These are phyloP conservation scores for Ophioceras dolichostomum DNA, from an alignment of 2,329 filamentous ascomycete genomes.

Conservation along the genomic window DNA sequence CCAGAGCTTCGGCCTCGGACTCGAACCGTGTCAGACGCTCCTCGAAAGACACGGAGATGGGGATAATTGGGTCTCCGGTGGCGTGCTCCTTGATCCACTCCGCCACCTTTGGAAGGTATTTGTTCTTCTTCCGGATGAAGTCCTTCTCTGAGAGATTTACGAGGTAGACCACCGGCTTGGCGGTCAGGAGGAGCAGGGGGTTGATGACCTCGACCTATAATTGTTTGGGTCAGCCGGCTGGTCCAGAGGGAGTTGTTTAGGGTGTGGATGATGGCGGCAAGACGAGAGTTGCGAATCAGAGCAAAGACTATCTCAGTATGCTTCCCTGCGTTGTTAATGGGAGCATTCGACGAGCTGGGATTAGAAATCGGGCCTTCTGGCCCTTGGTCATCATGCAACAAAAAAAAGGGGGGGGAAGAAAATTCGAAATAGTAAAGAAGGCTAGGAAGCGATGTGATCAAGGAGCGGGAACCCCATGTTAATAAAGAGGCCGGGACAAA, in stretches of 20 bases:
- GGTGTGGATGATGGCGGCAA: too few relatives aligned
- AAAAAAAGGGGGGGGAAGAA: constrained; percentile 10
- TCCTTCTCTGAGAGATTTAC: constrained; percentile 97
- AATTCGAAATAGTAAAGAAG: too few relatives aligned
- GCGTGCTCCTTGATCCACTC: constrained; percentile 94
- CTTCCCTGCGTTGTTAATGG: constrained; percentile 65
- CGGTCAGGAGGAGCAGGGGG: constrained; percentile 84
- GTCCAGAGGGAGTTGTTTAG: too few relatives aligned
- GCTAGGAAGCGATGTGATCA: too few relatives aligned
- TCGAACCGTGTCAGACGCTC: constrained; percentile 77
- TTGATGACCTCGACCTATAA: constrained; percentile 94
- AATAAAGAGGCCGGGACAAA: constrained; percentile 6
- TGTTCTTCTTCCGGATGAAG: constrained; percentile 98
- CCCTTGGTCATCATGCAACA: constrained; percentile 89
- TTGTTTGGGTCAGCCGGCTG: too few relatives aligned
- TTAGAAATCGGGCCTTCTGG: constrained; percentile 83
- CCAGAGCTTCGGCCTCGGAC: constrained; percentile 61
- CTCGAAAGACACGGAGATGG: constrained; percentile 86
- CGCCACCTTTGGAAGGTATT: constrained; percentile 85
- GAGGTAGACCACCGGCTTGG: constrained; percentile 93
- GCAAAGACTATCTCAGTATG: constrained; percentile 74
- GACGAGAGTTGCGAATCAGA: constrained; percentile 51
- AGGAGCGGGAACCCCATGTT: too few relatives aligned
- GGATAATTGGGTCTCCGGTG: constrained; percentile 78
- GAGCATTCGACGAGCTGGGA: constrained; percentile 99